A percentile compares a stretch with the other conserved stretches of the same genome.
Conservation (phyloP, 2,329 filamentous ascomycete species). For the Rutstroemia sp. region DNA sequence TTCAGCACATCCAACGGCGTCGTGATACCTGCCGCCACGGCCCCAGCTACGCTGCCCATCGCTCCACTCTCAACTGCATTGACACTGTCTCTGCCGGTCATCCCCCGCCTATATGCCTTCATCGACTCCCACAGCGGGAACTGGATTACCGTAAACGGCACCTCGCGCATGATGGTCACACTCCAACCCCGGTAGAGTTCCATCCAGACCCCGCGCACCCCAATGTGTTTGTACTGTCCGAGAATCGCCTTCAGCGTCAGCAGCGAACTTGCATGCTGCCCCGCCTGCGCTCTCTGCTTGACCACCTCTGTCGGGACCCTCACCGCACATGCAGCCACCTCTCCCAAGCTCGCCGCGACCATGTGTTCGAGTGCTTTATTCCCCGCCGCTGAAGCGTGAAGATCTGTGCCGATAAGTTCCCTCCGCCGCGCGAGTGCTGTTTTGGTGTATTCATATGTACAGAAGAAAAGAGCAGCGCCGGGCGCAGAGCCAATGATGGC, state of each 20-base stretch:
- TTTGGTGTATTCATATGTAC: conserved; percentile 80
- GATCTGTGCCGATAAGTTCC: not conserved
- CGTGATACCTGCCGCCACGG: conserved; percentile 77
- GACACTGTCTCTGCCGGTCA: conserved; percentile 40
- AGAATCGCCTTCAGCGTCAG: conserved; percentile 66
- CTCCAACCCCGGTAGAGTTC: conserved; percentile 89
- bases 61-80: conserved; percentile 72
- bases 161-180: conserved; percentile 90
- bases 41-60: conserved; percentile 78
- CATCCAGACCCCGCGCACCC: conserved; percentile 56
- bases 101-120: conserved; percentile 60
- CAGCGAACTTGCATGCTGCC: conserved; percentile 64
- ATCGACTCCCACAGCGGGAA: conserved; percentile 95
- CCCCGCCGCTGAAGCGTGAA: conserved; percentile 10
- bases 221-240: conserved; percentile 35
- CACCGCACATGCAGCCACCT: conserved; percentile 86
- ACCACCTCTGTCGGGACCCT: conserved; percentile 93
- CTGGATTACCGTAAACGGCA: conserved; percentile 94
- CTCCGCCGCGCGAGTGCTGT: conserved; percentile 14
- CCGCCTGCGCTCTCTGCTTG: conserved; percentile 92
- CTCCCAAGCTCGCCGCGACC: conserved; percentile 75
- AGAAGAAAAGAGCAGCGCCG: conserved; percentile 94
- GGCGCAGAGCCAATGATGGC: conserved; percentile 88
- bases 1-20: conserved; percentile 95
- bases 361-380: conserved; percentile 56